Conservation (phyloP, 805 yeast species). For the Saccharomycopsis sp. region DNA sequence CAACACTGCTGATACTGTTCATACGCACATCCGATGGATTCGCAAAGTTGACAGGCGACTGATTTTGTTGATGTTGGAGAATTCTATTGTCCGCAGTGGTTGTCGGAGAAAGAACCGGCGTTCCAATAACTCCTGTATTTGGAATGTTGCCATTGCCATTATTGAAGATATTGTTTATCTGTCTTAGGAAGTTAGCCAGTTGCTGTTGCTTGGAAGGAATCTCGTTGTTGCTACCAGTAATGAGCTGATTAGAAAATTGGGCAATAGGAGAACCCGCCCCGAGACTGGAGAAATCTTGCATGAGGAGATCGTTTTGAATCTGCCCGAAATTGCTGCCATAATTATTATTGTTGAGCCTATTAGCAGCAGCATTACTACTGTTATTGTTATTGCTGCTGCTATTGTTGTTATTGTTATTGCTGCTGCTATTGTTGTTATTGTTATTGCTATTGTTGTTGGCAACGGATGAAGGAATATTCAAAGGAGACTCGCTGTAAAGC, state of each 20-base stretch:
- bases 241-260: background rate
- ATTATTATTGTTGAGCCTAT: background rate
- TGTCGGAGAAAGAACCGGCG: background rate
- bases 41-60: background rate
- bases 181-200: background rate
- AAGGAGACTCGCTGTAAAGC: background rate
- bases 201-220: background rate
- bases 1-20: background rate
- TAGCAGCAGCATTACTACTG: background rate
- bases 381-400: conserved; percentile 2
- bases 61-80: background rate
- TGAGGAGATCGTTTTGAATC: background rate
- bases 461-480: background rate
- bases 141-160: background rate
- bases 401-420: background rate
- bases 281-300: background rate
- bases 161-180: background rate
- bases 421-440: background rate
- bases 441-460: conserved; percentile 9
- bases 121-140: background rate
- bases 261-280: background rate
- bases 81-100: background rate
- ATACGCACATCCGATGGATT: background rate
- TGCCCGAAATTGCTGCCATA: background rate
- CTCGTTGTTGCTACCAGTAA: background rate